A percentile compares a stretch with the other conserved stretches of the same genome.
phyloP scores from a whole-genome alignment of 1,284 basidiomycete species.

The Naganishia liquefaciens region DNA sequence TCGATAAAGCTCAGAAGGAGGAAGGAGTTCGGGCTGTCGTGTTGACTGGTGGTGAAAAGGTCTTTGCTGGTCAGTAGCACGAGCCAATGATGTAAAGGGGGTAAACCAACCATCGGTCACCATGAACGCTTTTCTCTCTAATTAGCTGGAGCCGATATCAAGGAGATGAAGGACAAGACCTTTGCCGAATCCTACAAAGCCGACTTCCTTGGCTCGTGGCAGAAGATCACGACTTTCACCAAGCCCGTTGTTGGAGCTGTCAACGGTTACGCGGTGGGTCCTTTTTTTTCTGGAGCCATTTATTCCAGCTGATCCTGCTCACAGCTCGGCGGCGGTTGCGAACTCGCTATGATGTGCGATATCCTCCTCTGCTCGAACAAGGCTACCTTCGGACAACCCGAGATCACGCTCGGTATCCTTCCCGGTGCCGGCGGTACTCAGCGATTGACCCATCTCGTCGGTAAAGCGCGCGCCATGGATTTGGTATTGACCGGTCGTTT shows the following conservation, averaged over 20 bases:
- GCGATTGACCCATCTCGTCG: conserved; percentile 76
- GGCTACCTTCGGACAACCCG: conserved; percentile 93
- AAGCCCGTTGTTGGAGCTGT: conserved; percentile 97
- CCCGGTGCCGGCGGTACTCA: conserved; percentile 64
- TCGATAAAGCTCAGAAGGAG: conserved; percentile 72
- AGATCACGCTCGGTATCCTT: conserved; percentile 95
- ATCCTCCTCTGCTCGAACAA: conserved; percentile 93
- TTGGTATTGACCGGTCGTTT: conserved; percentile 84
- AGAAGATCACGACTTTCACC: conserved; percentile 68
- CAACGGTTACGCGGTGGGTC: conserved; percentile 84
- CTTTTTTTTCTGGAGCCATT: not conserved
- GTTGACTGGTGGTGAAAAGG: conserved; percentile 87
- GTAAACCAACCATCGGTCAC: not conserved
- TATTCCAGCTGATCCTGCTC: not conserved
- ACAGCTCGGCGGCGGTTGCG: conserved; percentile 91
- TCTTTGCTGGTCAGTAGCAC: conserved; percentile 74
- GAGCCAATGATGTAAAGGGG: not conserved
- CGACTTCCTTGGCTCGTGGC: conserved; percentile 90
- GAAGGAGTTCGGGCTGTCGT: conserved; percentile 78
- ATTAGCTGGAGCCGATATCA: conserved; percentile 61
- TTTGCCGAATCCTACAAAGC: conserved; percentile 84
- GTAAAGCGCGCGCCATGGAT: conserved; percentile 96
- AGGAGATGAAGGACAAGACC: conserved; percentile 68
- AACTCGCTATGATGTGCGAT: conserved; percentile 79
- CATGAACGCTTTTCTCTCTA: not conserved